Evolutionary conservation across 768 basidiomycete species (phyloP).

Genomic region (Tylopilus sp.): DNA sequence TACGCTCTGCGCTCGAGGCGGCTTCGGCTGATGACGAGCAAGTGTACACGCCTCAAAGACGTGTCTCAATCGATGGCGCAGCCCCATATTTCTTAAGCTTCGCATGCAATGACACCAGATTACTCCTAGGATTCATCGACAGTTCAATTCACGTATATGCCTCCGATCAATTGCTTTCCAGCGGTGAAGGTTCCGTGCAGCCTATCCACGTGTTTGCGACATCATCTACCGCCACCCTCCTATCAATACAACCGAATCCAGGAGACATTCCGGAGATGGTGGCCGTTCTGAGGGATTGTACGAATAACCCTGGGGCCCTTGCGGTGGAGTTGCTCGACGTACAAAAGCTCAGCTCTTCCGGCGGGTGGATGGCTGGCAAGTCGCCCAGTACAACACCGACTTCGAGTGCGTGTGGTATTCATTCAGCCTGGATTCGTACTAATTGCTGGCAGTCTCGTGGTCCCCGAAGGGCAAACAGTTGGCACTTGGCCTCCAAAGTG

Average conservation of each 20-base stretch:
- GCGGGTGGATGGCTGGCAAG: conserved; percentile 55
- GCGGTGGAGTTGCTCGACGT: conserved; percentile 60
- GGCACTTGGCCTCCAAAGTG: conserved; percentile 66
- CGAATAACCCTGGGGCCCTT: conserved; percentile 34
- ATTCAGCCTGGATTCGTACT: not conserved
- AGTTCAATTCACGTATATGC: conserved; percentile 64
- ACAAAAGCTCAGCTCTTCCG: conserved; percentile 40
- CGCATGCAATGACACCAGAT: conserved; percentile 54
- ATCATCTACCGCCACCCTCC: conserved; percentile 41
- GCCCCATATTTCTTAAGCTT: conserved; percentile 56
- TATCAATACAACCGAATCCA: conserved; percentile 65
- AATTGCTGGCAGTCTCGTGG: conserved; percentile 61
- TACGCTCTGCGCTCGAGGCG: conserved; percentile 51
- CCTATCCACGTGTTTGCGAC: conserved; percentile 50
- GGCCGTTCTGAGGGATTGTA: conserved; percentile 50
- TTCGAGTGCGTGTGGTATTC: conserved; percentile 46
- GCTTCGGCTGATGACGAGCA: conserved; percentile 38
- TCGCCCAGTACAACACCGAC: conserved; percentile 51
- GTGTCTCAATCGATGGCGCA: conserved; percentile 40
- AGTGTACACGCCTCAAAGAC: conserved; percentile 52
- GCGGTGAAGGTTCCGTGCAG: conserved; percentile 38
- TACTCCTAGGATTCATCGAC: conserved; percentile 56
- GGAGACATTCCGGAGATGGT: conserved; percentile 54
- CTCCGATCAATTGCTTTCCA: conserved; percentile 47
- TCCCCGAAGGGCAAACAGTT: conserved; percentile 86